A percentile compares a stretch with the other conserved stretches of the same genome.
These are phyloP conservation scores for Candida patagonica DNA, from an alignment of 805 yeast species.

Conservation along the genomic window DNA sequence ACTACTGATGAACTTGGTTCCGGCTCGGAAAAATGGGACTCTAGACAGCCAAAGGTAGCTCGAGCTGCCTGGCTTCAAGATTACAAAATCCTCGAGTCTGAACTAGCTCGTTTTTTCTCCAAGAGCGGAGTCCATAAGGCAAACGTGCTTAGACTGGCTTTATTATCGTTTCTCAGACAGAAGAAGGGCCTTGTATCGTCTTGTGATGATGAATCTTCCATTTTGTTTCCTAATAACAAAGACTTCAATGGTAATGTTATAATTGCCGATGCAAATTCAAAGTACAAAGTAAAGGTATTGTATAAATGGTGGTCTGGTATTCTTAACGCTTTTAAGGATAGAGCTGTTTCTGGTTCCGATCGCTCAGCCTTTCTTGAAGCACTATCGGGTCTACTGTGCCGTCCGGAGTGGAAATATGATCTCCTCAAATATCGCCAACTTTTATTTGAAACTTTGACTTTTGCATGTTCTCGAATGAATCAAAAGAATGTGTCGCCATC, in stretches of 20 bases:
- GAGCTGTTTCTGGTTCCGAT: constrained; percentile 27
- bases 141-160: constrained; percentile 34
- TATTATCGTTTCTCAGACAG: constrained; percentile 30
- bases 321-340: constrained; percentile 24
- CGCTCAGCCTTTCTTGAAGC: constrained; percentile 33
- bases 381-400: constrained; percentile 28
- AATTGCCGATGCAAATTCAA: neutral
- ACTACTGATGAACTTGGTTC: constrained; percentile 1
- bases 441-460: constrained; percentile 45
- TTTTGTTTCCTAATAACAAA: constrained; percentile 11
- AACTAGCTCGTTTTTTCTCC: constrained; percentile 21
- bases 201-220: constrained; percentile 19
- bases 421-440: constrained; percentile 16
- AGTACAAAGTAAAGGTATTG: constrained; percentile 22
- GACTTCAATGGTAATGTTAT: constrained; percentile 4
- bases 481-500: constrained; percentile 46
- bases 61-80: constrained; percentile 12
- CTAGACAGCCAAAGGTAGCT: constrained; percentile 1
- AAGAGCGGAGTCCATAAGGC: constrained; percentile 27
- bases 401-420: constrained; percentile 30
- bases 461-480: constrained; percentile 38
- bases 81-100: constrained; percentile 23
- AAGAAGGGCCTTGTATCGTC: constrained; percentile 10
- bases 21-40: constrained; percentile 1
- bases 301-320: constrained; percentile 32